These are phyloP conservation scores for Calonectria honghensis DNA, from an alignment of 2,329 filamentous ascomycete species.

Conservation along the genomic window DNA sequence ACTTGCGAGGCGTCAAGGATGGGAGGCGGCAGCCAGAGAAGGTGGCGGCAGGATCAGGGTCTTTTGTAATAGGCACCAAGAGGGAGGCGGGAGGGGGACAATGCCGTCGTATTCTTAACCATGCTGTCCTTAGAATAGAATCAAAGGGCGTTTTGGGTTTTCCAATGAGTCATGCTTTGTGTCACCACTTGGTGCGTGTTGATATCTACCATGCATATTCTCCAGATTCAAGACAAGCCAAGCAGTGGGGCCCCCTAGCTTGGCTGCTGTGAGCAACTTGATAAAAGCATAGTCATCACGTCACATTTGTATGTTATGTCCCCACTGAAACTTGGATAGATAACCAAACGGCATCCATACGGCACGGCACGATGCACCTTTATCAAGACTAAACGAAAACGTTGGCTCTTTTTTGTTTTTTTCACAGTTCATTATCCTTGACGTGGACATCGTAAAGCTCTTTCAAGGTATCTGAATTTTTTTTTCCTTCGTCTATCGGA, in stretches of 20 bases:
- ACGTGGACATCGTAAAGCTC: not conserved
- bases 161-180: slow-evolving; percentile 26
- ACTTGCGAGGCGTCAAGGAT: not conserved
- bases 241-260: not conserved
- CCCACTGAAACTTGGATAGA: not conserved
- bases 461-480: slow-evolving; percentile 24
- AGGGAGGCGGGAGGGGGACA: slow-evolving; percentile 15
- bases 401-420: too few species aligned
- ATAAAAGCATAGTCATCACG: slow-evolving; percentile 6
- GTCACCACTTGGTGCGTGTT: not conserved
- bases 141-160: slow-evolving; percentile 39
- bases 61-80: slow-evolving; percentile 33
- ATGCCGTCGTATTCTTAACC: slow-evolving; percentile 25
- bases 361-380: not conserved
- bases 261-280: not conserved
- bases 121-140: slow-evolving; percentile 39
- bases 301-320: not conserved
- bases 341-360: not conserved
- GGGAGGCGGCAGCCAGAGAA: not conserved
- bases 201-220: not conserved
- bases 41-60: slow-evolving; percentile 14
- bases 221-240: too few species aligned
- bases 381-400: not conserved
- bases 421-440: not conserved
- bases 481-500: slow-evolving; percentile 25